These are phyloP conservation scores for Colletotrichum sp. DNA, from an alignment of 2,329 filamentous ascomycete species.

Conservation along the genomic window DNA sequence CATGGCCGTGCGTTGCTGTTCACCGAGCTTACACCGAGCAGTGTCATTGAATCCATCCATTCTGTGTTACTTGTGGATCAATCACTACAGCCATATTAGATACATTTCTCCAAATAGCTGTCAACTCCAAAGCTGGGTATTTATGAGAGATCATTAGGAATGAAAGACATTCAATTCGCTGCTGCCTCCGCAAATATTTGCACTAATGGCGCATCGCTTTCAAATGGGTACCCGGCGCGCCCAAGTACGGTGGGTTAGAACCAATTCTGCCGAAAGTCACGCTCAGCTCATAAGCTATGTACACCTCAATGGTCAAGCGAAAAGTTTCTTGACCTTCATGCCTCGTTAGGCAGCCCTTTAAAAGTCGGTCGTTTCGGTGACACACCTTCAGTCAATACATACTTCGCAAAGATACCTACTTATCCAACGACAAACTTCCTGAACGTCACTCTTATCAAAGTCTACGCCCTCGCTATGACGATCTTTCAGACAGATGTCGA, in stretches of 20 bases:
- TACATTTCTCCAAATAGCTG: too few relatives aligned
- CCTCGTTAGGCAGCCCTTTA: background rate
- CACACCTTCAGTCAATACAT: background rate
- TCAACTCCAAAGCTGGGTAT: too few relatives aligned
- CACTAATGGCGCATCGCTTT: too few relatives aligned
- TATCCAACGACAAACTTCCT: background rate
- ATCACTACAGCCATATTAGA: too few relatives aligned
- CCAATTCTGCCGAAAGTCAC: background rate
- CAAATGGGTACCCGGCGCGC: too few relatives aligned
- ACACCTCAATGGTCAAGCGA: background rate
- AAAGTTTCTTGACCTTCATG: fast-evolving
- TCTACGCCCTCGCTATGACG: background rate
- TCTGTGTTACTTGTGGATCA: too few relatives aligned
- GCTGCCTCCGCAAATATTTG: too few relatives aligned
- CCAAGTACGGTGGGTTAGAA: too few relatives aligned
- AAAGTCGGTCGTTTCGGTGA: background rate
- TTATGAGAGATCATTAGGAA: too few relatives aligned
- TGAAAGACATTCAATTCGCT: too few relatives aligned
- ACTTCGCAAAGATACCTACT: background rate
- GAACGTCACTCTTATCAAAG: background rate
- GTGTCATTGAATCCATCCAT: too few relatives aligned
- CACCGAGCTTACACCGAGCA: background rate
- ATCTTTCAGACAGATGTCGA: background rate
- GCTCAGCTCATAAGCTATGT: background rate
- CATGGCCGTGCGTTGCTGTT: fast-evolving